Conservation (phyloP, 805 yeast genomes). For the Ogataea wickerhamii region DNA sequence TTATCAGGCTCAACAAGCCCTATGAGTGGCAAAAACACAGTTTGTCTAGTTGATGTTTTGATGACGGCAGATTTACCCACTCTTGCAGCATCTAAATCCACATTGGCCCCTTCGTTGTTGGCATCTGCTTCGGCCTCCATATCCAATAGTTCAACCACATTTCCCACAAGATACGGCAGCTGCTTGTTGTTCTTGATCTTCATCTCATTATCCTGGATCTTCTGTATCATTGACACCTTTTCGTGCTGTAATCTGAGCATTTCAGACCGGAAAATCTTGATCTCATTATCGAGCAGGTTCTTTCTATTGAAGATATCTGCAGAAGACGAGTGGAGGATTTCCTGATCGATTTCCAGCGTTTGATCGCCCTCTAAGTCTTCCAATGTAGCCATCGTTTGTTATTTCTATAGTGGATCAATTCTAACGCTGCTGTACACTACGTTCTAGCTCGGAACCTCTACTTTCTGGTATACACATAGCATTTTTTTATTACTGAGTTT, state of each 20-base stretch:
- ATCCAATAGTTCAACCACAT: slow-evolving; percentile 91
- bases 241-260: slow-evolving; percentile 88
- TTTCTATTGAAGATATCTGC: slow-evolving; percentile 83
- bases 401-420: no score
- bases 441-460: no score
- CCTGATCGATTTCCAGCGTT: slow-evolving; percentile 71
- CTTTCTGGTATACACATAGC: no score
- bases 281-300: slow-evolving; percentile 87
- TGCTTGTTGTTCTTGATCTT: slow-evolving; percentile 94
- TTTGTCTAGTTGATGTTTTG: slow-evolving; percentile 95
- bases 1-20: slow-evolving; percentile 90
- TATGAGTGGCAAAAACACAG: slow-evolving; percentile 91
- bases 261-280: slow-evolving; percentile 91
- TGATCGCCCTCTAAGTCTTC: slow-evolving; percentile 69
- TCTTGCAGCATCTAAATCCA: slow-evolving; percentile 86
- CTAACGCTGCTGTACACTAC: no score
- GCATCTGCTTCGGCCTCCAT: slow-evolving; percentile 82
- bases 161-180: slow-evolving; percentile 93
- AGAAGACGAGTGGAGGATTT: slow-evolving; percentile 72
- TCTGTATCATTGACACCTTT: slow-evolving; percentile 85
- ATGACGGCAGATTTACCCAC: slow-evolving; percentile 97
- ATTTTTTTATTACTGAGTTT: no score
- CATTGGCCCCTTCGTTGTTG: slow-evolving; percentile 88
- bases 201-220: slow-evolving; percentile 93
- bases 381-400: slow-evolving; percentile 82